Evolutionary conservation across 306 rosid genomes (phyloP), one percentile per base, ranked within the genome.

Genomic region (Clitoria ternatea): DNA sequence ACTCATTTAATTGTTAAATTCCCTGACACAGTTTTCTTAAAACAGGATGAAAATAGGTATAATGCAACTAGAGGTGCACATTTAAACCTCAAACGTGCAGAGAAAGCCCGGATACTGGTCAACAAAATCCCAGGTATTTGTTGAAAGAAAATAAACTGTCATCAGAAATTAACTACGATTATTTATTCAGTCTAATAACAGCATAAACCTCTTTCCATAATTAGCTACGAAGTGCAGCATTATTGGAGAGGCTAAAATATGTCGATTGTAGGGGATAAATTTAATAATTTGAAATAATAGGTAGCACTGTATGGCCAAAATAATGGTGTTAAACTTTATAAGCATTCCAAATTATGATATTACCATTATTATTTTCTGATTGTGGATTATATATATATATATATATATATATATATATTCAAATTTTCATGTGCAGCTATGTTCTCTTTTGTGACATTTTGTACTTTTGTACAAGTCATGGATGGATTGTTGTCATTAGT

Each of bases 21-120:
- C 53, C 23, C 52, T 42, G 47, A 55, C 62, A 13, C 14, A 75
- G 15, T 50, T 13, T 42, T 80, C 63, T 63, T 63, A 19, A 79
- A 77, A 76, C 87, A 92, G 98, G 98, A 90, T 77, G 92, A 92
- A n/a, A 92, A 92, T 83, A 92, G 97, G 87, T 92, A 92, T 15
- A 92, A 83, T 83, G 90, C 97, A 49, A 92, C 97, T 69, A 85
- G 98, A 82, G 98, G 98, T 63, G 98, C 98, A n/a, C 98, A 92
- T 81, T 68, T 92, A 65, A 92, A 88, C 85, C 96, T 92, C 68
- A 92, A 92, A 76, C 98, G 98, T 53, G 98, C 98, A 15, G 98
- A 92, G 81, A 92, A 85, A 77, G 97, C 98, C 61, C 80, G 98
- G 45, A 80, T 92, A 80, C 74, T 92, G 76, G 97, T 90, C 69